Base-by-base conservation (phyloP, 1,284 basidiomycete genomes). In the Melampsora medusae region DNA sequence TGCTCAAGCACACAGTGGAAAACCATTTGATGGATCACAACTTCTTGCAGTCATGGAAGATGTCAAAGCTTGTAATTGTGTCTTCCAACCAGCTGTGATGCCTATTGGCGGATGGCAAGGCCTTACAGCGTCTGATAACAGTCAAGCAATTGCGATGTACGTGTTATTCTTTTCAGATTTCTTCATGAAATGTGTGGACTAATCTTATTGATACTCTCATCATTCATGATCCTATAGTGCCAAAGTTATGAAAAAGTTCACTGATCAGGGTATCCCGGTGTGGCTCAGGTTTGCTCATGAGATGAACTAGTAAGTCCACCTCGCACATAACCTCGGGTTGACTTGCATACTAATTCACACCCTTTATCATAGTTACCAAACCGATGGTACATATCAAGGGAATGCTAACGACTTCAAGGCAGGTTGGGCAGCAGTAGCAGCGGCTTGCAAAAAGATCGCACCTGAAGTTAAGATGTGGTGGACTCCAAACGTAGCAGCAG, bases 211-310 rank as follows among this genome's bases (percentile, higher is more conserved):
- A 46, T 46, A 0, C 16, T 46, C 0, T 46, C 16, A 1, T 4
- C 4, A 1, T 46, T 16, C 16, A n/a, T n/a, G n/a, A 46, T 14
- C 4, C 16, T 9, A 25, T n/a, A 76, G 73, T 14, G 73, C 73
- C 9, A 78, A 81, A 0, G 82, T 83, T 38, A 81, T 84, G 81
- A 83, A 84, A 79, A 76, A 81, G 69, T 83, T 83, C 78, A 83
- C 82, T 64, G 83, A 84, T 73, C 77, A 80, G 12, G 83, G 83
- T 25, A 79, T 83, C 49, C 81, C 83, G 61, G 83, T 84, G 61
- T 81, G 83, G 74, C 78, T 84, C 19, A 80, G 83, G 17, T 83
- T 84, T 60, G 83, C 79, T 2, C 82, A 83, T 78, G 82, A 83
- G 61, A 79, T 81, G 75, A 81, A 80, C 31, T 76, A 69, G 73